Base-by-base conservation (phyloP, 345 rosid genomes). In the Moringa oleifera region DNA sequence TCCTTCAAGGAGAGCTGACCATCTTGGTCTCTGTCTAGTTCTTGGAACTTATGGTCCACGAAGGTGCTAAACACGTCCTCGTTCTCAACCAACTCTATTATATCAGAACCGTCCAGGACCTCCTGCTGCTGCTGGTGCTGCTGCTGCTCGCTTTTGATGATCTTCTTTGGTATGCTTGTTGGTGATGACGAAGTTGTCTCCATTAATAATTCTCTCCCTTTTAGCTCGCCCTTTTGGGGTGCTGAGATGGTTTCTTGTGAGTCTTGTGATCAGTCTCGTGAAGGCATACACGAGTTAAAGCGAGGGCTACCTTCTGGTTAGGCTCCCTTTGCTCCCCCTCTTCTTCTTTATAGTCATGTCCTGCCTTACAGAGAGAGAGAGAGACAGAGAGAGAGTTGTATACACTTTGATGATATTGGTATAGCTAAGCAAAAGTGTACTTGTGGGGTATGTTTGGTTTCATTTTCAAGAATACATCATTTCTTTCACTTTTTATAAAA, bases 31-130 rank as follows among this genome's bases (percentile, higher is more conserved):
- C 53, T 79, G 50, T 94, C 96, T 18, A 94, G 78, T 64, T 85
- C 85, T 20, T 83, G 66, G 61, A 94, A 91, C 90, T 94, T 91
- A 65, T 90, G 81, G 22, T 88, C 93, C 8, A 91, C 91, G 77
- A 85, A 94, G 56, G 55, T 77, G 61, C 65, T 77, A 72, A 88
- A 91, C 55, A 89, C 97, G 79, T 78, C 74, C 55, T 91, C 75
- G 79, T 88, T 86, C 75, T 69, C 96, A 71, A 89, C 96, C 73
- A 94, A 80, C 87, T 85, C 79, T 78, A 86, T 89, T 82, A 94
- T 90, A 75, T 81, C 82, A 20, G 96, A 87, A 69, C 97, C 97
- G 71, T 94, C 97, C 66, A 88, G 69, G 4, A 86, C 79, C 78
- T 85, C 80, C 68, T 71, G 70, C 20, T 72, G 75, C 36, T 78